phyloP scores from a whole-genome alignment of 2,329 filamentous ascomycete species.

The Chaetomium olivaceum region DNA sequence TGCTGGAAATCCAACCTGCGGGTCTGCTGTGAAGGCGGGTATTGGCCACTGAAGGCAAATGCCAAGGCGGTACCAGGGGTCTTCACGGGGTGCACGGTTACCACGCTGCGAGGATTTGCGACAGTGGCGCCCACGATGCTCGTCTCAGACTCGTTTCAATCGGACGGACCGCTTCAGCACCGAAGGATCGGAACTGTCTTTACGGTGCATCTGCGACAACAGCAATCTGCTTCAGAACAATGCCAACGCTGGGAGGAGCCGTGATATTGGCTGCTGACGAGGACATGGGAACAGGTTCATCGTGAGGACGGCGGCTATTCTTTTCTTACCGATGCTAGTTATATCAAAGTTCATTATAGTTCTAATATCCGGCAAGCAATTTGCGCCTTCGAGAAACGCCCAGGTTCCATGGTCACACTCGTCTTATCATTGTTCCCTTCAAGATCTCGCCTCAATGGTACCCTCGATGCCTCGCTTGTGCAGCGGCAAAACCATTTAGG shows the following conservation, averaged over 20 bases:
- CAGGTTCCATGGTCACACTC: background rate
- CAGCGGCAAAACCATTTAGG: background rate
- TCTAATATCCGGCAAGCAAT: background rate
- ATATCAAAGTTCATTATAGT: background rate
- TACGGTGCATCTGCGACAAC: conserved; percentile 22
- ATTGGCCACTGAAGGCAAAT: conserved; percentile 16
- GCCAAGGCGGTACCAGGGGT: conserved; percentile 20
- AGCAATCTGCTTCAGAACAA: conserved; percentile 25
- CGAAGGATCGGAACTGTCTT: conserved; percentile 20
- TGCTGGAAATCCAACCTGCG: background rate
- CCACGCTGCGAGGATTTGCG: conserved; percentile 28
- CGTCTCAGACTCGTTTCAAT: conserved; percentile 37
- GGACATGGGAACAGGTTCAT: background rate
- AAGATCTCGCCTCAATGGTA: background rate
- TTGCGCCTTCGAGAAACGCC: background rate
- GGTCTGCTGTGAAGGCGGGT: background rate
- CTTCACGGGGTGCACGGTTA: conserved; percentile 20
- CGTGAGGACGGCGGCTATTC: too few relatives aligned
- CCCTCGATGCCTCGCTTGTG: background rate
- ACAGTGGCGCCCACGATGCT: conserved; percentile 33
- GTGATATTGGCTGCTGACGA: background rate
- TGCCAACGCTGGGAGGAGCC: conserved; percentile 1
- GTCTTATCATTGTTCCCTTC: background rate
- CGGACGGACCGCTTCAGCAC: conserved; percentile 30
- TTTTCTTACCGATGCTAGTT: too few relatives aligned